Base-by-base conservation (phyloP, 148 eudicot species). In the Rhododendron kiyosumense region DNA sequence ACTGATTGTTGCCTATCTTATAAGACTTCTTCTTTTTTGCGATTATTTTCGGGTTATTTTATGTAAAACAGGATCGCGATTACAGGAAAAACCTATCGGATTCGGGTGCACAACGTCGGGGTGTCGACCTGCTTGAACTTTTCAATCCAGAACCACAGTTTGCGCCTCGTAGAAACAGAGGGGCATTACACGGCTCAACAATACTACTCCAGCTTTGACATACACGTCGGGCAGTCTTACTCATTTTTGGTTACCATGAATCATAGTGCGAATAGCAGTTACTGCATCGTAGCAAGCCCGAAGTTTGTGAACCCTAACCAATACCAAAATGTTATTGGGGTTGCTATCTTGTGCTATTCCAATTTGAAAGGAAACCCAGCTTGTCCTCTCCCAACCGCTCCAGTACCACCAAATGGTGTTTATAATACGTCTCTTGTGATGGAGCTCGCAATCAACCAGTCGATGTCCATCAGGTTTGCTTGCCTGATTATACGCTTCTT, bases 171-270 rank as follows among this genome's bases (percentile, higher is more conserved):
- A 12, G 99, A 94, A 93, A 84, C 92, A 9, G 99, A 97, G 88
- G 99, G 99, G 78, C 93, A 96, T 26, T 97, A 97, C 88, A 97
- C 99, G 5, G 94, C 92, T 77, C 99, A 93, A 94, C 84, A 93
- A 95, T 85, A 90, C 96, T 93, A 74, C 95, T 94, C 89, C 73
- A 96, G 95, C 93, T 75, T 96, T 85, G 98, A 96, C 88, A 94
- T 96, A 65, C 98, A 95, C 81, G 98, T 93, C 65, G 99, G 99
- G 61, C 99, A 96, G 87, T 91, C 99, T 38, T 96, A 94, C 88
- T 93, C 99, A 11, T 96, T 96, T 78, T 87, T 96, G 90, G 88
- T 97, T 41, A 95, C 98, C 10, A 97, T 87, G 89, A 96, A 94
- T 90, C 98, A 97, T 83, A 93, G 93, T 85, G 99, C 98, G 69